A percentile compares a stretch with the other conserved stretches of the same genome.
phyloP scores from a whole-genome alignment of 148 eudicot species.

The Dianthus caryophyllus region DNA sequence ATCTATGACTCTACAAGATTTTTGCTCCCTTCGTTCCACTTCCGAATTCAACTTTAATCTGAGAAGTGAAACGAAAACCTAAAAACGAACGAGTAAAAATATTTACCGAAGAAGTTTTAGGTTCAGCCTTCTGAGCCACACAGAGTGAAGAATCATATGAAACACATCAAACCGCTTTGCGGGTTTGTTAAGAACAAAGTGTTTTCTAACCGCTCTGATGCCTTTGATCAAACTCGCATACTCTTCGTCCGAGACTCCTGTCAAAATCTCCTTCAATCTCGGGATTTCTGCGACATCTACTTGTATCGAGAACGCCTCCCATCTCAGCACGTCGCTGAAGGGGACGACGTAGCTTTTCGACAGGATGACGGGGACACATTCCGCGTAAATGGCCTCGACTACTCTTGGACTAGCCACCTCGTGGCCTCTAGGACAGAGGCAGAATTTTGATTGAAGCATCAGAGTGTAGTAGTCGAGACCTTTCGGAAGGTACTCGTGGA shows the following conservation, averaged over 20 bases:
- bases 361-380: conserved; percentile 77
- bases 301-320: conserved; percentile 78
- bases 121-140: conserved; percentile 91
- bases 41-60: no score
- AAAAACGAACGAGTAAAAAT: no score
- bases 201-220: conserved; percentile 62
- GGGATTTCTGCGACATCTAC: conserved; percentile 56
- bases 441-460: conserved; percentile 60
- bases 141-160: conserved; percentile 89
- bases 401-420: conserved; percentile 96
- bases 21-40: no score
- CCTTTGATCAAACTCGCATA: conserved; percentile 56
- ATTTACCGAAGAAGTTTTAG: conserved; percentile 38
- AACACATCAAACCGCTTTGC: conserved; percentile 76
- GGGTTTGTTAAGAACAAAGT: conserved; percentile 63
- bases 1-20: no score
- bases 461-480: conserved; percentile 50
- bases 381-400: conserved; percentile 84
- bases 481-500: conserved; percentile 77
- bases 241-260: conserved; percentile 44
- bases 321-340: conserved; percentile 77
- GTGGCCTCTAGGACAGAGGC: conserved; percentile 88
- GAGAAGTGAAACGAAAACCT: no score
- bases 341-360: conserved; percentile 69
- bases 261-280: conserved; percentile 54